Conservation (phyloP, 1,284 basidiomycete genomes). For the Cutaneotrichosporon dermatis region DNA sequence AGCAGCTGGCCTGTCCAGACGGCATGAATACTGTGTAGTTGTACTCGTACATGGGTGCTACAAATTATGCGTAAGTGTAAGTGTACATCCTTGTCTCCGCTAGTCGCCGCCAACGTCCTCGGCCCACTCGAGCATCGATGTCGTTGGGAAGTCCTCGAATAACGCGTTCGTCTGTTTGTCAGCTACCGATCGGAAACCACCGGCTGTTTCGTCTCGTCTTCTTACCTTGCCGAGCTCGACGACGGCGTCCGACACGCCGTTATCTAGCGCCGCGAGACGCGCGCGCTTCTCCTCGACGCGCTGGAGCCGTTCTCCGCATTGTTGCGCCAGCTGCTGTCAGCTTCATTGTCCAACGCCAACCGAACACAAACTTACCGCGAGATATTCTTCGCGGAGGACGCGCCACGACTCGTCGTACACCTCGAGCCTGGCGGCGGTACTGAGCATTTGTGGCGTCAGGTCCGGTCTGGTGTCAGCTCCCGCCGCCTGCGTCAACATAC, state of each 20-base stretch:
- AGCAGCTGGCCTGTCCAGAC: too few species aligned
- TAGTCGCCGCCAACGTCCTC: conserved; percentile 18
- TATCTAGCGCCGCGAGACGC: conserved; percentile 33
- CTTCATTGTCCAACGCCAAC: background rate
- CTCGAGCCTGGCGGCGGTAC: conserved; percentile 36
- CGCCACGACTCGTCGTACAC: conserved; percentile 43
- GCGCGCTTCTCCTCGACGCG: conserved; percentile 38
- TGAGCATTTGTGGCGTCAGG: conserved; percentile 36
- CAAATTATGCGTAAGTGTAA: too few species aligned
- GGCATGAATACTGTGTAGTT: background rate
- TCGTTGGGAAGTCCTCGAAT: conserved; percentile 38
- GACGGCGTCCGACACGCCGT: conserved; percentile 36
- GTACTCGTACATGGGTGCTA: too few species aligned
- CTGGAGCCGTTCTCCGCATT: conserved; percentile 29
- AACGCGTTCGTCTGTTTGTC: conserved; percentile 37
- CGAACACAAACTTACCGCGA: conserved; percentile 25
- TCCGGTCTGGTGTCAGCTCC: conserved; percentile 29
- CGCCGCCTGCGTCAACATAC: conserved; percentile 19
- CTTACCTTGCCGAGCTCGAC: conserved; percentile 44
- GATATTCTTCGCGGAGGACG: conserved; percentile 38
- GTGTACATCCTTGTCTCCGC: too few species aligned
- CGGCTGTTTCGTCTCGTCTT: too few species aligned
- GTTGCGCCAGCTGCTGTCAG: conserved; percentile 29
- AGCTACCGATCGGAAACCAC: background rate
- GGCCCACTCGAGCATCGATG: conserved; percentile 44